phyloP scores from a whole-genome alignment of 257 asterid species.

The Solanum tarapatanum region DNA sequence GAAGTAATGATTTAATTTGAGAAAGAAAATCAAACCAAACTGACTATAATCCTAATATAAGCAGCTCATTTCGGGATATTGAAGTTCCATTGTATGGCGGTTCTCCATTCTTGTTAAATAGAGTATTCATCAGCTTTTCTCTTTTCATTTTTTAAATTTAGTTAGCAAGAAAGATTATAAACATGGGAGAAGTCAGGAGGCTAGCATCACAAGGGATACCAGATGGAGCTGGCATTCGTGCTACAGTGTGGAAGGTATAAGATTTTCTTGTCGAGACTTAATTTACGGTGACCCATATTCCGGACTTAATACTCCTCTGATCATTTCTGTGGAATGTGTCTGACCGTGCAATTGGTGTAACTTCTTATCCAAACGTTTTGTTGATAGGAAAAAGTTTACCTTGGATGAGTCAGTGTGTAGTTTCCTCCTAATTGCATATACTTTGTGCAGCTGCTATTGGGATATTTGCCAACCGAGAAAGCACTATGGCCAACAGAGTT shows the following conservation, averaged over 20 bases:
- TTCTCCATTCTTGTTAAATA: constrained; percentile 1
- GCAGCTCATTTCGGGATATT: neutral
- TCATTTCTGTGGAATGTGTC: neutral
- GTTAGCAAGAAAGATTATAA: constrained; percentile 76
- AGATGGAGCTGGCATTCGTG: constrained; percentile 83
- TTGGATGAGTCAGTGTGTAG: neutral
- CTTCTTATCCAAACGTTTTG: neutral
- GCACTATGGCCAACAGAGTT: constrained; percentile 77
- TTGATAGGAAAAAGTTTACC: neutral
- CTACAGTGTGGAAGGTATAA: constrained; percentile 89
- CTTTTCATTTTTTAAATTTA: constrained; percentile 11
- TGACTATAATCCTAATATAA: neutral
- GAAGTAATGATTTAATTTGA: neutral
- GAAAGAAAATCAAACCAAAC: neutral
- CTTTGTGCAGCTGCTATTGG: constrained; percentile 61
- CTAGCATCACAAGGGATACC: constrained; percentile 82
- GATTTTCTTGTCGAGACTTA: neutral
- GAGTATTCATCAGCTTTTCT: neutral
- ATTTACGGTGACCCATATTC: neutral
- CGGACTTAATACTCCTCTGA: neutral
- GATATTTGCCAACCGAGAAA: constrained; percentile 75
- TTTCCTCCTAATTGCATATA: neutral
- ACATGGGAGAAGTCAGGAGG: constrained; percentile 72
- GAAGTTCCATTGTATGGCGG: neutral
- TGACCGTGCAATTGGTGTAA: neutral